These are phyloP conservation scores for Trichoderma arundinaceum DNA, from an alignment of 2,329 filamentous ascomycete genomes.

Conservation along the genomic window DNA sequence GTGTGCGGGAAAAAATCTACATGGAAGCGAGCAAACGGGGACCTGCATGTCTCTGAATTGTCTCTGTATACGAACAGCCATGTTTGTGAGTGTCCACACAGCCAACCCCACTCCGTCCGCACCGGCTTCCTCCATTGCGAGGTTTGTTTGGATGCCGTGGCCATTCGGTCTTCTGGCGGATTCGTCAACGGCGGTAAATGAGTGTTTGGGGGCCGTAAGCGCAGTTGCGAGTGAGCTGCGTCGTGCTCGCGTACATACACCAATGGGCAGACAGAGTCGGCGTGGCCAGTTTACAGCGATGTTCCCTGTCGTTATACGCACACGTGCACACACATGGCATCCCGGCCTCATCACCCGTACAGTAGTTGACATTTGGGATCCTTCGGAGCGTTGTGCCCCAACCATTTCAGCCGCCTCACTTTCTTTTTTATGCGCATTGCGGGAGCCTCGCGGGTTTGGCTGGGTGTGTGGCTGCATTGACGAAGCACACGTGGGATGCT, in stretches of 20 bases:
- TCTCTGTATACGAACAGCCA: background rate
- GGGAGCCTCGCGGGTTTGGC: background rate
- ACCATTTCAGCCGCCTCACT: background rate
- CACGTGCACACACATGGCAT: slow-evolving; percentile 11
- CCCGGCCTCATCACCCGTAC: background rate
- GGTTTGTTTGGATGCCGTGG: background rate
- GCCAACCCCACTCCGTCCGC: background rate
- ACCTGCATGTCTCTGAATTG: background rate
- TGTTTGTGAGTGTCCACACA: background rate
- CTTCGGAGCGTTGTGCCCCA: background rate
- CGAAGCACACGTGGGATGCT: background rate
- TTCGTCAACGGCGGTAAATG: background rate
- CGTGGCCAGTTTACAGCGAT: slow-evolving; percentile 16
- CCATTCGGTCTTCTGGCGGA: background rate
- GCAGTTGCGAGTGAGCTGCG: background rate
- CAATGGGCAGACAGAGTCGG: background rate
- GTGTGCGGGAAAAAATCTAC: background rate
- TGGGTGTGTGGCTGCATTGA: background rate
- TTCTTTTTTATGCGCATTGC: background rate
- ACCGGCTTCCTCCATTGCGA: background rate
- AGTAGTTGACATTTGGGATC: background rate
- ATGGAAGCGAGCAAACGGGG: too few species aligned
- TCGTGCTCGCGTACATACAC: background rate
- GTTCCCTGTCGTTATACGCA: slow-evolving; percentile 5
- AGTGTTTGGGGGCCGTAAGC: slow-evolving; percentile 15